Percentiles rank a stretch among this genome's conserved stretches.
phyloP scores from a whole-genome alignment of 768 basidiomycete species.

The Rossbeevera mucosa region DNA sequence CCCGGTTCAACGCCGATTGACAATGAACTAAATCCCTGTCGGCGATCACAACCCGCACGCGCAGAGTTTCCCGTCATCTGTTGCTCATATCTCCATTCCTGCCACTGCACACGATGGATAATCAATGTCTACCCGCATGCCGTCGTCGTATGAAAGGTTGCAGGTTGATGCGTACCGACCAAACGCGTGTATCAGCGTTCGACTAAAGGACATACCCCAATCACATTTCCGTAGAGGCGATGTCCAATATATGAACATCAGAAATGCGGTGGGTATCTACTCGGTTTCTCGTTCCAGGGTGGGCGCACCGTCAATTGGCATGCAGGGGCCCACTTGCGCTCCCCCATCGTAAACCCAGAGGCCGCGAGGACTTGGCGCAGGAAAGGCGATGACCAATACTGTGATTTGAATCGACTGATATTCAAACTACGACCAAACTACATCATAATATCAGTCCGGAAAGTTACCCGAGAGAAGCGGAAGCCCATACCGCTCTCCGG shows the following conservation, averaged over 20 bases:
- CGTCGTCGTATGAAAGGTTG: not conserved
- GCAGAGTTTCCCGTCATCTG: not conserved
- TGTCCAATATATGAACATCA: not conserved
- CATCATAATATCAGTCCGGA: not conserved
- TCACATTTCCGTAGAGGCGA: not conserved
- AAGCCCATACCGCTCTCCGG: not conserved
- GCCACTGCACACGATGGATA: not conserved
- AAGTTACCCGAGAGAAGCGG: not conserved
- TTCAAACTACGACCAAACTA: not conserved
- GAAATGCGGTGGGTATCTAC: not conserved
- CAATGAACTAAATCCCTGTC: slow-evolving; percentile 5
- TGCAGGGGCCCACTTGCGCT: not conserved
- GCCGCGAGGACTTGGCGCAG: not conserved
- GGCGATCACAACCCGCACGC: slow-evolving; percentile 20
- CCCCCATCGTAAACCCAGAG: not conserved
- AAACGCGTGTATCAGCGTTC: slow-evolving; percentile 1
- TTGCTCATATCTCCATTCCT: slow-evolving; percentile 11
- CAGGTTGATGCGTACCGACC: not conserved
- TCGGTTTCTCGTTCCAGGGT: not conserved
- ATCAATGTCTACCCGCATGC: slow-evolving; percentile 5
- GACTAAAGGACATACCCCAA: not conserved
- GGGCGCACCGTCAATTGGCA: not conserved
- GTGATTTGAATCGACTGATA: not conserved
- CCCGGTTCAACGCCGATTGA: not conserved
- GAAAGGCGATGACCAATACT: not conserved